These are phyloP conservation scores for Stellera chamaejasme DNA, from an alignment of 345 rosid genomes.

Conservation along the genomic window DNA sequence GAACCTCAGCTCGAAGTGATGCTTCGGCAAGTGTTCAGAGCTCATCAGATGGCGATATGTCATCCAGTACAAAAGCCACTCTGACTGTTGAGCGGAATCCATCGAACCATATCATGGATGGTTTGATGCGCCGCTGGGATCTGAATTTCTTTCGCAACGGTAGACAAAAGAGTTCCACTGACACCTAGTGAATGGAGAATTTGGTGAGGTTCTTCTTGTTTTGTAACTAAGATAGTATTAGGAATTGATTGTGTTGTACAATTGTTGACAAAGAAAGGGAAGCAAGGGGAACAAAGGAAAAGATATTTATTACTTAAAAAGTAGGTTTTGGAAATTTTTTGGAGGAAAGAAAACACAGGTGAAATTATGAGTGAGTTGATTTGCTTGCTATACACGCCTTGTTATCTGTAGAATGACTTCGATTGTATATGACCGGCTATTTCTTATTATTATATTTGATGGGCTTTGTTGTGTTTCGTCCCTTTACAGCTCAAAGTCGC, in stretches of 20 bases:
- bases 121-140: slow-evolving; percentile 87
- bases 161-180: slow-evolving; percentile 19
- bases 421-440: too few species aligned
- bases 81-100: slow-evolving; percentile 61
- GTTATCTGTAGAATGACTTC: too few species aligned
- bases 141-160: slow-evolving; percentile 59
- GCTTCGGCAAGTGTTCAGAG: slow-evolving; percentile 25
- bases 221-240: slow-evolving; percentile 39
- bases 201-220: slow-evolving; percentile 20
- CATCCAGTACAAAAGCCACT: slow-evolving; percentile 70
- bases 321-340: slow-evolving; percentile 14
- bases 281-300: not conserved
- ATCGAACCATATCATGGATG: slow-evolving; percentile 60
- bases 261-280: slow-evolving; percentile 13
- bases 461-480: too few species aligned
- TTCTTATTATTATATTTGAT: too few species aligned
- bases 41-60: slow-evolving; percentile 46
- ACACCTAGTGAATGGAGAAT: slow-evolving; percentile 4
- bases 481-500: too few species aligned
- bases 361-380: too few species aligned
- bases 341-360: too few species aligned
- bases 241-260: slow-evolving; percentile 21
- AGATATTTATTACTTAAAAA: not conserved
- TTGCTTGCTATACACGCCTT: too few species aligned
- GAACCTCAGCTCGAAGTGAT: slow-evolving; percentile 21